Evolutionary conservation across 2,329 filamentous ascomycete species (phyloP).

Genomic region (Neonectria coccinea): DNA sequence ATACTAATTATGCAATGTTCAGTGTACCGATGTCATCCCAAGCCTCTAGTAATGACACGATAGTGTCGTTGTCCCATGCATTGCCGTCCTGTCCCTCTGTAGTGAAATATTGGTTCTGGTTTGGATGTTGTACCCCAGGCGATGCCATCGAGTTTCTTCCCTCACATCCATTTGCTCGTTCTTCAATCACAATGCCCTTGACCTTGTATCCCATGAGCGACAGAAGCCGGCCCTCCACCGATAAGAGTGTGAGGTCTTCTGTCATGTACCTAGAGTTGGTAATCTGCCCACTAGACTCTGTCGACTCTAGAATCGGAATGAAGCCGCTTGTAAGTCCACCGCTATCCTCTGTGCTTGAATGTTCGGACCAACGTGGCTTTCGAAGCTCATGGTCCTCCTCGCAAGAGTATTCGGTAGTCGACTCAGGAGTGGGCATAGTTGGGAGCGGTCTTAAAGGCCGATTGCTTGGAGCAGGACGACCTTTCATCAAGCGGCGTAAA

Average conservation of each 20-base stretch:
- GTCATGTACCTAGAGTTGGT: too few species aligned
- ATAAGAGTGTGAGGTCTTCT: too few species aligned
- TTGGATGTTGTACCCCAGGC: neutral
- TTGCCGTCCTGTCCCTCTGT: neutral
- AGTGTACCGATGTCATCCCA: constrained; percentile 7
- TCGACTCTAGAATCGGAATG: neutral
- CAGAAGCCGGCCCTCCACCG: too few species aligned
- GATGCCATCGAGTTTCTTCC: neutral
- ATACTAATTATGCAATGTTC: constrained; percentile 6
- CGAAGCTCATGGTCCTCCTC: neutral
- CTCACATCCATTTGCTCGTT: neutral
- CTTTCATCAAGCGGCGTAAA: neutral
- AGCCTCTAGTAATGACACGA: constrained; percentile 3
- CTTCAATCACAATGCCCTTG: neutral
- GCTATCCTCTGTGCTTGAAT: neutral
- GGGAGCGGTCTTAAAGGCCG: neutral
- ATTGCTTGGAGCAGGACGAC: neutral
- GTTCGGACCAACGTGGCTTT: neutral
- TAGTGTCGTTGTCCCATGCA: neutral
- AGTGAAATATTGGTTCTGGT: neutral
- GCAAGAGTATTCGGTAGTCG: neutral
- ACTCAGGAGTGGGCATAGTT: neutral
- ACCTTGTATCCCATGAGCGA: neutral
- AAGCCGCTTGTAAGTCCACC: neutral
- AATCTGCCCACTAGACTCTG: neutral